Conservation (phyloP, 225 moss, liverwort and hornwort genomes). For the Polytrichum formosum region DNA sequence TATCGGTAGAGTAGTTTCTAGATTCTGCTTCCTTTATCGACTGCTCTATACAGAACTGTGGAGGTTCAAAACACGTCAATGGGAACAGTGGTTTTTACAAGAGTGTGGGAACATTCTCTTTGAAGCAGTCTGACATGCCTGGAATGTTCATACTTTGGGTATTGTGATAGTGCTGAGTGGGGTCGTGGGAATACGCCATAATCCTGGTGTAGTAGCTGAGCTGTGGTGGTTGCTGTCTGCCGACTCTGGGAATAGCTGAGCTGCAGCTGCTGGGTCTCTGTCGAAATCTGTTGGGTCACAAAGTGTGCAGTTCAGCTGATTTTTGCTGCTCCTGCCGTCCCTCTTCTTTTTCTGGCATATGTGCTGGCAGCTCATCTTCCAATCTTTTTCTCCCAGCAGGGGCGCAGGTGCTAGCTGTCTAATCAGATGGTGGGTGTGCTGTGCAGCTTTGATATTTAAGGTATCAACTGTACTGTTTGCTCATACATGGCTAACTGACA, state of each 20-base stretch:
- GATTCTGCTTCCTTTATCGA: too few species aligned
- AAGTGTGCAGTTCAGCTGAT: conserved; percentile 28
- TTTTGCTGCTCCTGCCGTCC: conserved; percentile 7
- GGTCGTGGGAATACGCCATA: conserved; percentile 78
- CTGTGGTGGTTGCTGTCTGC: conserved; percentile 53
- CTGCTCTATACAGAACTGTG: too few species aligned
- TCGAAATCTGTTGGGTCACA: conserved; percentile 40
- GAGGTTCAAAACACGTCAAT: too few species aligned
- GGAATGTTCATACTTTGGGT: conserved; percentile 60
- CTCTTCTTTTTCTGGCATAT: conserved; percentile 4
- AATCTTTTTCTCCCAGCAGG: conserved; percentile 9
- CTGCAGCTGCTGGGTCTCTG: conserved; percentile 40
- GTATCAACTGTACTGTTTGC: conserved; percentile 21
- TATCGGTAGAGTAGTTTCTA: not conserved
- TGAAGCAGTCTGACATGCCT: conserved; percentile 1
- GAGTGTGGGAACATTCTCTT: too few species aligned
- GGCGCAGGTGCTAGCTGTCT: conserved; percentile 21
- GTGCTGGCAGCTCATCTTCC: conserved; percentile 3
- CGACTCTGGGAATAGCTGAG: conserved; percentile 38
- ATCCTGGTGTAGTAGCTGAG: conserved; percentile 78
- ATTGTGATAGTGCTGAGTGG: conserved; percentile 95
- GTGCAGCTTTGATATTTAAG: conserved; percentile 19
- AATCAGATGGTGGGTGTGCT: conserved; percentile 16
- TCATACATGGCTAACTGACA: conserved; percentile 14
- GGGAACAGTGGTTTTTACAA: too few species aligned